Evolutionary conservation across 1,139 yeast species (phyloP), one percentile per base, ranked within the genome.

Genomic region (Entelexis paramagnoliae): DNA sequence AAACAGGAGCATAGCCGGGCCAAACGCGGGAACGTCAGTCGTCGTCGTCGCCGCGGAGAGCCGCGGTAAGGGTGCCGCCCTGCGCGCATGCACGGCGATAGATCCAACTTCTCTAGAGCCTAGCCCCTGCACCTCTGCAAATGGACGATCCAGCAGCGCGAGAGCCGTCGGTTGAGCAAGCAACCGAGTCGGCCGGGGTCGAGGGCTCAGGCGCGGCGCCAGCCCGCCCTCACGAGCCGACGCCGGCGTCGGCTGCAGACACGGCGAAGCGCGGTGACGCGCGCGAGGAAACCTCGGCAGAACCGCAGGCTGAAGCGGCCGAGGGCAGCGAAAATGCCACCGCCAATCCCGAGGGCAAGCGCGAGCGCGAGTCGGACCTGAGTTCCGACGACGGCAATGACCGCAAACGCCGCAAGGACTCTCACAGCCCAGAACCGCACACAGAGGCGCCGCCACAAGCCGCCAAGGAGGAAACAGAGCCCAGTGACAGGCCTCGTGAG

Each of bases 401-500:
- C 19, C 34, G 41, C 28, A 33, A 35, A 14, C 38, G 36, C 34
- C 49, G 24, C 57, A 40, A 40, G 26, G 44, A 17, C 16, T 4
- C 33, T 4, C 9, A 10, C 30, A 19, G 39, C 34, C 38, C 38
- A 49, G 19, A 38, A 29, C 20, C 38, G 32, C 26, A 36, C 26
- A n/a, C 35, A 1, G 13, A 17, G 13, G 16, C 26, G 19, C 28
- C 11, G 24, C 30, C 38, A 30, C 39, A 33, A 28, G 39, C 34
- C 20, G 40, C 42, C 30, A 3, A 14, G 7, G 17, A 4, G 13
- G 30, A 7, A 11, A 22, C 6, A 22, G 6, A 6, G 6, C 24
- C 6, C 24, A 22, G 24, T 4, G 4, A 22, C 24, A 22, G n/a
- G n/a, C n/a, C n/a, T n/a, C n/a, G n/a, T n/a, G n/a, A n/a, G n/a